Evolutionary conservation across 306 rosid species (phyloP).

Genomic region (Canavalia ensiformis): DNA sequence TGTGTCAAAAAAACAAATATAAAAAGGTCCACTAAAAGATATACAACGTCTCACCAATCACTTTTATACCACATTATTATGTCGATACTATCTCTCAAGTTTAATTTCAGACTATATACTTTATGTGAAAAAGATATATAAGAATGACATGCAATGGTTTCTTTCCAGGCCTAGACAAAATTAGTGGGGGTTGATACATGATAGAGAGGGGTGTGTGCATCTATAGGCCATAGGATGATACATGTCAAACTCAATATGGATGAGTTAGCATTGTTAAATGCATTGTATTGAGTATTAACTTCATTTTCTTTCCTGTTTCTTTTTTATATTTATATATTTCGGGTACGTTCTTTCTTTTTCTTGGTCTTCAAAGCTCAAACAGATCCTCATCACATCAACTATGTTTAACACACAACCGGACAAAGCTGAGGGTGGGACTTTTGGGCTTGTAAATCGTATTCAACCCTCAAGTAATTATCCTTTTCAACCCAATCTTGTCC

Average conservation of each 20-base stretch:
- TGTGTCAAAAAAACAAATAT: conserved; percentile 37
- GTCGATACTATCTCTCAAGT: conserved; percentile 23
- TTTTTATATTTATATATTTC: not conserved
- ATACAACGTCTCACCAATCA: conserved; percentile 33
- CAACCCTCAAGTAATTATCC: conserved; percentile 48
- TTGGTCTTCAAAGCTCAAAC: not conserved
- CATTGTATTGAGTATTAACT: conserved; percentile 33
- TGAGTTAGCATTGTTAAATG: conserved; percentile 41
- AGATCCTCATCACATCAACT: conserved; percentile 44
- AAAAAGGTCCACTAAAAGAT: conserved; percentile 43
- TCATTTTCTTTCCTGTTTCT: not conserved
- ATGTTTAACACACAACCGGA: conserved; percentile 44
- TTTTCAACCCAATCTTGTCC: conserved; percentile 48
- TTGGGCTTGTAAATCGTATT: conserved; percentile 44
- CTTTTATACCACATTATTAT: conserved; percentile 54
- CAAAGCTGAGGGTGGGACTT: conserved; percentile 29
- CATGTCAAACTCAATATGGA: conserved; percentile 47
- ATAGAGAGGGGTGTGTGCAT: conserved; percentile 41
- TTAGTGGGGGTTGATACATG: conserved; percentile 56
- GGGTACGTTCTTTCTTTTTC: not conserved
- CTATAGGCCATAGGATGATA: conserved; percentile 51
- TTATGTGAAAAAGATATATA: conserved; percentile 36
- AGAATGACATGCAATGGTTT: conserved; percentile 48
- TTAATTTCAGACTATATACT: conserved; percentile 20
- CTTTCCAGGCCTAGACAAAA: conserved; percentile 47